A percentile compares a stretch with the other conserved stretches of the same genome.
These are phyloP conservation scores for Amaranthus hypochondriacus DNA, from an alignment of 148 eudicot genomes.

Conservation along the genomic window DNA sequence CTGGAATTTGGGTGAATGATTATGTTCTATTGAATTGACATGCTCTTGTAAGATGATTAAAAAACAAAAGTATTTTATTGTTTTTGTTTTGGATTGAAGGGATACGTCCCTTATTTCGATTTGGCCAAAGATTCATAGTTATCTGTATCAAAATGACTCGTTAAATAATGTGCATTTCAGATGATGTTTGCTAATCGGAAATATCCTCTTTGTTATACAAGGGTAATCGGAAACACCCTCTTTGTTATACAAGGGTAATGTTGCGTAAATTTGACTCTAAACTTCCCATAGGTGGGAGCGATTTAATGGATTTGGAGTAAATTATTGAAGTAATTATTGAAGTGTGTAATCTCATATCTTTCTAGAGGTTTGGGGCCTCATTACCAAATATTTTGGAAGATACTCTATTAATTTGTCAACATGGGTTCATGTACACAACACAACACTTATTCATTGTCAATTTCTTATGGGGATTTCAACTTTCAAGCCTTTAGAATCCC, in stretches of 20 bases:
- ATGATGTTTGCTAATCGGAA: too few relatives aligned
- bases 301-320: too few relatives aligned
- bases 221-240: too few relatives aligned
- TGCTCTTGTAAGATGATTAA: not conserved
- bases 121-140: too few relatives aligned
- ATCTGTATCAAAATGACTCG: too few relatives aligned
- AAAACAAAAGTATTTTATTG: not conserved
- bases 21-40: not conserved
- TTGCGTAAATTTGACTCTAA: too few relatives aligned
- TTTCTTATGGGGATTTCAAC: constrained; percentile 4
- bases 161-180: too few relatives aligned
- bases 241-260: too few relatives aligned
- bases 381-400: not conserved
- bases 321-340: too few relatives aligned
- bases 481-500: not conserved
- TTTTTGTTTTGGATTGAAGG: not conserved
- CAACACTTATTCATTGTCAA: not conserved
- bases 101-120: not conserved
- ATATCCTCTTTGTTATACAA: too few relatives aligned
- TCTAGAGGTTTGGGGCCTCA: not conserved
- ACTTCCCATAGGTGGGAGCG: too few relatives aligned
- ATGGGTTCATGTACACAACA: not conserved
- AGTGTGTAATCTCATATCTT: not conserved
- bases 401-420: constrained; percentile 5
- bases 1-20: not conserved